Conservation (phyloP, 2,329 filamentous ascomycete species). For the Cadophora sp. region DNA sequence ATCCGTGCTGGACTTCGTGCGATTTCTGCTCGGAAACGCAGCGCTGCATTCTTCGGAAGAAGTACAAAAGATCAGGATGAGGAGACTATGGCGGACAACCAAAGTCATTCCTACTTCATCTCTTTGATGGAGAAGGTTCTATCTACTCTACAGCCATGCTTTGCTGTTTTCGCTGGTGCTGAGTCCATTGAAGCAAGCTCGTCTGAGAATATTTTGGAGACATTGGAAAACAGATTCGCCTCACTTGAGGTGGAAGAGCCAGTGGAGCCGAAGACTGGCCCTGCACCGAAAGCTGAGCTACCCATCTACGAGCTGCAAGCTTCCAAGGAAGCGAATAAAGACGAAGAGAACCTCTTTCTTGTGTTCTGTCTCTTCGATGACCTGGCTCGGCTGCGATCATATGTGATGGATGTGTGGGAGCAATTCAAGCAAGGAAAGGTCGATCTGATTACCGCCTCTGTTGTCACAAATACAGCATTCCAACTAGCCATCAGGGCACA, state of each 20-base stretch:
- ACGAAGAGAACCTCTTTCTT: conserved; percentile 26
- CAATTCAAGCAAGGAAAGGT: conserved; percentile 15
- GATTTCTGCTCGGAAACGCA: conserved; percentile 25
- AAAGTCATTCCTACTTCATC: conserved; percentile 25
- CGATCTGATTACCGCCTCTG: conserved; percentile 27
- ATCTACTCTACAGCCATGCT: conserved; percentile 26
- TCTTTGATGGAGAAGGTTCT: conserved; percentile 29
- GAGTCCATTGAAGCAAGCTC: background rate
- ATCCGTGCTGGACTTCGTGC: conserved; percentile 28
- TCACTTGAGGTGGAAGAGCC: conserved; percentile 30
- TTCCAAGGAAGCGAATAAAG: background rate
- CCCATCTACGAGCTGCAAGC: background rate
- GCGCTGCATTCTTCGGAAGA: conserved; percentile 16
- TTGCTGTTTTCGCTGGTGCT: conserved; percentile 1
- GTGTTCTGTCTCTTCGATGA: conserved; percentile 27
- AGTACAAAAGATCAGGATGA: background rate
- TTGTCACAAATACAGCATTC: conserved; percentile 25
- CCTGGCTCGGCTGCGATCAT: conserved; percentile 18
- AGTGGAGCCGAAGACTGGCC: background rate
- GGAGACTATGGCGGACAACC: conserved; percentile 14
- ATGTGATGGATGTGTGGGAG: conserved; percentile 16
- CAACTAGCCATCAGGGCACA: conserved; percentile 22
- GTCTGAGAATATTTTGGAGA: conserved; percentile 1
- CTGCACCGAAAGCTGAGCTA: background rate
- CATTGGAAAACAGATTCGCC: conserved; percentile 27